Base-by-base conservation (phyloP, 148 eudicot genomes). In the Cornus suecica region DNA sequence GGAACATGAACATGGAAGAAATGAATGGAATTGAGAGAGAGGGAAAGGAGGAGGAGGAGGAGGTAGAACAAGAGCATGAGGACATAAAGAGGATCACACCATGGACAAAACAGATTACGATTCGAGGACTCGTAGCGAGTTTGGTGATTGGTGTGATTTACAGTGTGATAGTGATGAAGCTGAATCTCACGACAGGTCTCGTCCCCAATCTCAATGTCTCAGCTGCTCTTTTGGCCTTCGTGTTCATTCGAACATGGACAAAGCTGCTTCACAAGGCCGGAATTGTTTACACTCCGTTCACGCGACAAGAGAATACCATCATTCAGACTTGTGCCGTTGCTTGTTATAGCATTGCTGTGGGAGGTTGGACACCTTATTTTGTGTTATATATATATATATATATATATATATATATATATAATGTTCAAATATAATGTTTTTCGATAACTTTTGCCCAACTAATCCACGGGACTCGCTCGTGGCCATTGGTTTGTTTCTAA, bases 321-420 rank as follows among this genome's bases (percentile, higher is more conserved):
- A 86, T 91, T 70, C 97, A 93, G 77, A 93, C 97, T 9, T 90
- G 90, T 84, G 95, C 97, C 24, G 95, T 90, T 79, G 95, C 97
- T 32, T 90, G 95, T 74, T 93, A 93, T 37, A 88, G 93, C 84
- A 86, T 93, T 74, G 78, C 95, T 79, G 85, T 89, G 69, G 95
- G 87, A 90, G 97, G 97, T 92, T 11, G 26, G 81, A 14, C 1
- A 28, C 67, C 14, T 5, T 27, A 24, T 10, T 24, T 67, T 26
- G 7, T 18, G n/a, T n/a, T n/a, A n/a, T n/a, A n/a, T n/a, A n/a
- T n/a, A n/a, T n/a, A n/a, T n/a, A n/a, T n/a, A n/a, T n/a, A n/a
- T n/a, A n/a, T n/a, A n/a, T n/a, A n/a, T n/a, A n/a, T n/a, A n/a
- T n/a, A n/a, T n/a, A n/a, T n/a, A n/a, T n/a, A n/a, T n/a, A n/a